phyloP scores from a whole-genome alignment of 2,329 filamentous ascomycete genomes.

The Penicillium sp. region DNA sequence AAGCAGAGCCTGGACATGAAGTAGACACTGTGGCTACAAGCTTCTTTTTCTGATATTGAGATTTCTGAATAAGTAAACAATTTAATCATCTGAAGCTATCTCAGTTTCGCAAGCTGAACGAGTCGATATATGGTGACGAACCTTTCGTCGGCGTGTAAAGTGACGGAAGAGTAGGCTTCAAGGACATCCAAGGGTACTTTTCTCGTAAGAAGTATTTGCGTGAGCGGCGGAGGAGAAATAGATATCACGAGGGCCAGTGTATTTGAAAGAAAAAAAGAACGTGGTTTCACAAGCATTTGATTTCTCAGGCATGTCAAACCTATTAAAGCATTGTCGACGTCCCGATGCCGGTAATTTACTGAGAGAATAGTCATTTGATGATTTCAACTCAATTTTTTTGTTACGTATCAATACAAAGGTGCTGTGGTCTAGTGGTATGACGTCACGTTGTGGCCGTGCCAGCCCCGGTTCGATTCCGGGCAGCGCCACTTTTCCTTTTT shows the following conservation, averaged over 20 bases:
- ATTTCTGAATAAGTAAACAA: too few relatives aligned
- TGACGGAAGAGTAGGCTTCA: not conserved
- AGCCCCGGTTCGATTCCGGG: conserved; percentile 5
- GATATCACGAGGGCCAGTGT: not conserved
- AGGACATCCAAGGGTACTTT: not conserved
- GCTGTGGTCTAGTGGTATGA: conserved; percentile 4
- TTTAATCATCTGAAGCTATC: not conserved
- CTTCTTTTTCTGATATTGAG: not conserved
- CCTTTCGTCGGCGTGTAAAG: too few relatives aligned
- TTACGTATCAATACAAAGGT: not conserved
- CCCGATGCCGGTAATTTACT: not conserved
- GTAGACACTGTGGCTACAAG: not conserved
- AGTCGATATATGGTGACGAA: not conserved
- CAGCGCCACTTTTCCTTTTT: not conserved
- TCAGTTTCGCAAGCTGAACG: not conserved
- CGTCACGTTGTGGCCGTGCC: conserved; percentile 1
- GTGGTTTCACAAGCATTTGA: not conserved
- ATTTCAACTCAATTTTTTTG: not conserved
- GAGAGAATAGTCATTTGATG: too few relatives aligned
- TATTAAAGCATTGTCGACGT: not conserved
- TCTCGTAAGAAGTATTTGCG: not conserved
- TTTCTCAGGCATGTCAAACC: not conserved
- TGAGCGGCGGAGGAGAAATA: not conserved
- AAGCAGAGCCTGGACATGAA: not conserved
- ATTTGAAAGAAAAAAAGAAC: not conserved